Percentiles rank a stretch among this genome's conserved stretches.
Evolutionary conservation across 106 monocot genomes (phyloP).

Genomic region (Agapanthus africanus): DNA sequence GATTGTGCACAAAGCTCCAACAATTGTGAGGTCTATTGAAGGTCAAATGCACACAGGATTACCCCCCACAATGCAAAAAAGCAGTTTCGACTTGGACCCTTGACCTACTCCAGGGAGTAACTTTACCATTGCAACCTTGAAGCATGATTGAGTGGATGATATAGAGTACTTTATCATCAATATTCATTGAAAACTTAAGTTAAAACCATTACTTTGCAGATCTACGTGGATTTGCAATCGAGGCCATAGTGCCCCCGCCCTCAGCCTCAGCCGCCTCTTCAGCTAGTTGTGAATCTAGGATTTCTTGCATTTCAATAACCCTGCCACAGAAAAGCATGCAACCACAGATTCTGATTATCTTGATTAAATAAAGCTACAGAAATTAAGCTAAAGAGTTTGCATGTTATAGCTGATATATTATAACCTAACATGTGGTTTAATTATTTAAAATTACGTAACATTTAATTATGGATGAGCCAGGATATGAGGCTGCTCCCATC

Average conservation of each 20-base stretch:
- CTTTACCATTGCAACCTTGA: not conserved
- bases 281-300: conserved; percentile 87
- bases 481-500: not conserved
- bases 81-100: not conserved
- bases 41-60: not conserved
- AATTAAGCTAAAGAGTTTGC: not conserved
- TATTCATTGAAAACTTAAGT: not conserved
- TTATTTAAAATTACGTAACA: not conserved
- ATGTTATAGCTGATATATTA: not conserved
- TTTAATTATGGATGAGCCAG: not conserved
- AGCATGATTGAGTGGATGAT: not conserved
- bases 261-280: conserved; percentile 99
- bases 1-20: not conserved
- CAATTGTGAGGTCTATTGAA: not conserved
- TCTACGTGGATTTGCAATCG: conserved; percentile 79
- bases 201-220: conserved; percentile 63
- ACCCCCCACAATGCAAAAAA: not conserved
- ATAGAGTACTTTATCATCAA: not conserved
- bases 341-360: not conserved
- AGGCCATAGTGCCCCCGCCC: conserved; percentile 80
- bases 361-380: conserved; percentile 4
- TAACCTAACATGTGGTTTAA: not conserved
- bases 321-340: conserved; percentile 21
- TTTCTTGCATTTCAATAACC: conserved; percentile 99
- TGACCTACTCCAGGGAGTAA: not conserved